Evolutionary conservation across 345 rosid genomes (phyloP), one percentile per base, ranked within the genome.

Genomic region (rapeseed (Brassica napus)): DNA sequence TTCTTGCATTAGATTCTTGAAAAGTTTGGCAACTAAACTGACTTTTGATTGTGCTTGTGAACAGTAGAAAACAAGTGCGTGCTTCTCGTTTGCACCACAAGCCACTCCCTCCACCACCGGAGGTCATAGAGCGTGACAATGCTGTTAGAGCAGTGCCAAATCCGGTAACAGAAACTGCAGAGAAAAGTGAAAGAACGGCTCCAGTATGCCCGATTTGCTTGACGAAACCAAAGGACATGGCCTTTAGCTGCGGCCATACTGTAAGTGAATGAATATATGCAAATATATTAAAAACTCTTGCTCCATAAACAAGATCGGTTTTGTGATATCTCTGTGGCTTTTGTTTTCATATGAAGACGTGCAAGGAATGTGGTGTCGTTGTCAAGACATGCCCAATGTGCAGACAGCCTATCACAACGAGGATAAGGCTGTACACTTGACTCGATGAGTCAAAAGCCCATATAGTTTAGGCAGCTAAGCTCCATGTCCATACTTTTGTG

Each of bases 231-330:
- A 95, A 87, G 86, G 90, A 95, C 86, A 84, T 95, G 98, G 99
- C 99, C 67, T 95, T 95, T 79, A 90, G 94, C 79, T 95, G 99
- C 65, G 99, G 99, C 68, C 99, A 95, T 81, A 64, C 61, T 73
- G 99, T 95, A 76, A 75, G 97, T 83, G 69, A 79, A 76, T 83
- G 69, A 79, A 76, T 39, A 69, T 68, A 72, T 49, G 8, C 14
- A 47, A 26, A 76, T 39, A 69, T 68, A 72, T 61, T 5, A 6
- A 47, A 23, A 71, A 54, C 23, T 54, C 65, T 11, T 42, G 14
- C 57, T 68, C 32, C 42, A 55, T 71, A 64, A 60, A 35, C 71
- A 49, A 62, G 3, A 52, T 34, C 5, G 5, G 18, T 71, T 21
- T 52, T 61, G 23, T 70, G 77, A 77, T 47, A 30, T 67, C 37